Evolutionary conservation across 371 early-diverging fungal genomes (phyloP), one percentile per base, ranked within the genome.

Genomic region (Rhizomucor miehei): DNA sequence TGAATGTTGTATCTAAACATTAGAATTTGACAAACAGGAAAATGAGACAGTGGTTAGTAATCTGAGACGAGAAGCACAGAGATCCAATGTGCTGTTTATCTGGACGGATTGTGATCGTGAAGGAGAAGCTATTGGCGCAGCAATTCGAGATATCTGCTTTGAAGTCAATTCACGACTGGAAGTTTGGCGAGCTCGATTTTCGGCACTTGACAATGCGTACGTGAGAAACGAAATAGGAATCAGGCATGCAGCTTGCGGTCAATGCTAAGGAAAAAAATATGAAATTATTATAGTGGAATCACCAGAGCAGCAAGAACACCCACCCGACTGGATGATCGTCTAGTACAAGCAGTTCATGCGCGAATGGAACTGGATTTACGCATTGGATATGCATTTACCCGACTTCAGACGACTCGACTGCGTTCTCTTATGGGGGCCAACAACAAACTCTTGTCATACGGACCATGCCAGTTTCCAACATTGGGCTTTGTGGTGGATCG

Each of bases 91-190:
- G 38, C 66, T 99, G 24, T 87, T 98, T 48, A 97, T 99, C 29
- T 99, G 99, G 99, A 99, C 99, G 1, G 99, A 99, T 83, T 98
- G 99, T 66, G 99, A 99, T 80, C 84, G 97, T 39, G 99, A 99
- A 73, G 99, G 99, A 16, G 99, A 99, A 60, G 90, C 93, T 46
- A 99, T 99, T 64, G 99, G 98, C 11, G 66, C 70, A 6, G 98
- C 99, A 63, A 85, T 97, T 13, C 84, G 74, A 0, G 67, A 82
- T 6, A 67, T 94, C 0, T 92, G 94, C 50, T 64, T 57, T n/a
- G 24, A 49, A 16, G 78, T 65, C 0, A 94, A 95, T 50, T 72
- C 79, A 4, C 49, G 75, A 8, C 73, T 98, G 1, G 38, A 53
- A 16, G 85, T 95, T 11, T 80, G 79, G 67, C 68, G 95, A 40